A percentile compares a stretch with the other conserved stretches of the same genome.
Conservation (phyloP, 1,139 yeast species). For the Nakaseomyces kungkrabaensis region DNA sequence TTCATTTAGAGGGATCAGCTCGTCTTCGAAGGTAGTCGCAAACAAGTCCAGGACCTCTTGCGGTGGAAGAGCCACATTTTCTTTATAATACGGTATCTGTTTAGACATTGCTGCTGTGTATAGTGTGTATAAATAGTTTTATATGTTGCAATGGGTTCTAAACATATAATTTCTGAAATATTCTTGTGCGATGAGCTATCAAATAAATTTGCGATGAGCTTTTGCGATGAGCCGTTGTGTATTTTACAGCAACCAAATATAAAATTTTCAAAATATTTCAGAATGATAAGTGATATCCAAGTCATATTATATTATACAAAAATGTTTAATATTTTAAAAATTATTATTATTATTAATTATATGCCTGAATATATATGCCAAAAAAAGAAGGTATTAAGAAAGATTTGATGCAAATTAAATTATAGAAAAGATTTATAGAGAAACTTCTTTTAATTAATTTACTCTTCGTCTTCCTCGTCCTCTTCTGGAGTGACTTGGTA, state of each 20-base stretch:
- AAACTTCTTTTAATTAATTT: conserved; percentile 14
- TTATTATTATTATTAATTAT: background rate
- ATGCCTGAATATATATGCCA: conserved; percentile 3
- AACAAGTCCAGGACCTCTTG: conserved; percentile 43
- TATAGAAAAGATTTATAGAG: conserved; percentile 3
- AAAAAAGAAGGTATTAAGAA: background rate
- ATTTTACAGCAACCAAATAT: too few relatives aligned
- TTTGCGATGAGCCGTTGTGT: too few relatives aligned
- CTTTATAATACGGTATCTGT: conserved; percentile 20
- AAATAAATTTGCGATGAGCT: too few relatives aligned
- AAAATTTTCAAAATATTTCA: too few relatives aligned
- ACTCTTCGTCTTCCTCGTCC: conserved; percentile 70
- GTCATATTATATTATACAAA: background rate
- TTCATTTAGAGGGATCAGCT: conserved; percentile 29
- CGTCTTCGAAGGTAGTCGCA: conserved; percentile 37
- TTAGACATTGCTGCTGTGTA: background rate
- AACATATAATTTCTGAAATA: too few relatives aligned
- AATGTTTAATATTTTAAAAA: background rate
- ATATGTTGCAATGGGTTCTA: too few relatives aligned
- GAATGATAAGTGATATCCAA: too few relatives aligned
- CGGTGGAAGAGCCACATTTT: conserved; percentile 25
- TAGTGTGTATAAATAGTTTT: too few relatives aligned
- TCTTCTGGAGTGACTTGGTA: conserved; percentile 98
- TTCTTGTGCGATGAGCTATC: too few relatives aligned
- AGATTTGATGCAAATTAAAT: conserved; percentile 4